A percentile compares a stretch with the other conserved stretches of the same genome.
Evolutionary conservation across 2,329 filamentous ascomycete genomes (phyloP).

Genomic region (Hymenoscyphus repandus): DNA sequence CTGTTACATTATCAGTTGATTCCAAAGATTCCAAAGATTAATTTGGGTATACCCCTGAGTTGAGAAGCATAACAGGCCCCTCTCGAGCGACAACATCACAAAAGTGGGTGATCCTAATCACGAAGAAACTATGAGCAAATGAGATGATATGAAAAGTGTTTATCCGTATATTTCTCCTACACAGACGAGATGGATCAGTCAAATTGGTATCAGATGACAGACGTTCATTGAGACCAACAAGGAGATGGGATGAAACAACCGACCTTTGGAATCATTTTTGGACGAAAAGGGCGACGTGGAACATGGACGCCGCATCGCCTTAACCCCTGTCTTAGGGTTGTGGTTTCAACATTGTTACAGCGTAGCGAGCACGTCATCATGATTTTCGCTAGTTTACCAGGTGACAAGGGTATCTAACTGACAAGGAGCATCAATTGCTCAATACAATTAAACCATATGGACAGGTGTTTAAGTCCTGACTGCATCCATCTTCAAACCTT

Average conservation of each 20-base stretch:
- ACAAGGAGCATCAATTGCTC: too few relatives aligned
- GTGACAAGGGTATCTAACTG: too few relatives aligned
- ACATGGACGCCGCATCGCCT: too few relatives aligned
- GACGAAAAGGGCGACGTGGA: too few relatives aligned
- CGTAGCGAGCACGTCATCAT: too few relatives aligned
- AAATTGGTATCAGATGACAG: too few relatives aligned
- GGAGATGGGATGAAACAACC: not conserved
- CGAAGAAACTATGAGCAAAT: not conserved
- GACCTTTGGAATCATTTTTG: constrained; percentile 4
- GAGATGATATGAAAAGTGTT: not conserved
- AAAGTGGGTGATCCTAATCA: not conserved
- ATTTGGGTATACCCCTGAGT: not conserved
- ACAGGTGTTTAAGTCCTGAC: constrained; percentile 8
- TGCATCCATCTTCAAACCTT: constrained; percentile 21
- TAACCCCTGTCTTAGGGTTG: too few relatives aligned
- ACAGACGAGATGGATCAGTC: not conserved
- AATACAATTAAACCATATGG: too few relatives aligned
- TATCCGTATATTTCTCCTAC: too few relatives aligned
- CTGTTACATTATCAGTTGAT: not conserved
- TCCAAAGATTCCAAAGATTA: not conserved
- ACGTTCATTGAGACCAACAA: constrained; percentile 1
- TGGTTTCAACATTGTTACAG: too few relatives aligned
- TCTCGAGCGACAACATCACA: not conserved
- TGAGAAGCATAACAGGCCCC: not conserved
- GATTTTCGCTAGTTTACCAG: too few relatives aligned